A percentile compares a stretch with the other conserved stretches of the same genome.
Conservation (phyloP, 148 eudicot species). For the Gaultheria prostrata region DNA sequence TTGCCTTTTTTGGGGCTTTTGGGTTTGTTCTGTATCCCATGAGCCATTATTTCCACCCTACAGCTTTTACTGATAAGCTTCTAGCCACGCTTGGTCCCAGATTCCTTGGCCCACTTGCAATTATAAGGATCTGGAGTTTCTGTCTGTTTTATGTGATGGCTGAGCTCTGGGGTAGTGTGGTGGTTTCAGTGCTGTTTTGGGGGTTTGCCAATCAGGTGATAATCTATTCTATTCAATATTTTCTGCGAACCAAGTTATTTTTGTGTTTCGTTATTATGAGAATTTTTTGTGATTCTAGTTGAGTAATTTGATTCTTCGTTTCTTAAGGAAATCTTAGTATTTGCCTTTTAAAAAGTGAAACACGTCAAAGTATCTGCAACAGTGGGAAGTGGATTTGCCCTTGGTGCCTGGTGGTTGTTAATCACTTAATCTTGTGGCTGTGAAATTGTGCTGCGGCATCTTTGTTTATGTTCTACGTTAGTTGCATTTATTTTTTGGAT, state of each 20-base stretch:
- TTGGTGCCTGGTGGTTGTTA: neutral
- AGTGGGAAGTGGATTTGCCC: neutral
- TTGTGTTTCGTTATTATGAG: neutral
- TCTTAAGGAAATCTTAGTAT: neutral
- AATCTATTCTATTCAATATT: neutral
- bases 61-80: constrained; percentile 79
- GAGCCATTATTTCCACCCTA: constrained; percentile 83
- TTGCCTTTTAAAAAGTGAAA: neutral
- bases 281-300: neutral
- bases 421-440: neutral
- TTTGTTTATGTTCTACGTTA: neutral
- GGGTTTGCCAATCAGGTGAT: constrained; percentile 99
- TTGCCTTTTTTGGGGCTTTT: constrained; percentile 96
- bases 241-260: neutral
- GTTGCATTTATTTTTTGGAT: neutral
- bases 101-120: constrained; percentile 94
- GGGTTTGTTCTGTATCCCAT: constrained; percentile 93
- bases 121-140: constrained; percentile 98
- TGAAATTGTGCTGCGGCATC: neutral
- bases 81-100: constrained; percentile 77
- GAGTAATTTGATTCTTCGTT: neutral
- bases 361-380: neutral
- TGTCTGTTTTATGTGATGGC: constrained; percentile 99
- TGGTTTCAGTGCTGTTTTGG: constrained; percentile 96
- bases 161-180: constrained; percentile 99